phyloP scores from a whole-genome alignment of 2,329 filamentous ascomycete genomes.

The Diaporthe ilicicola region DNA sequence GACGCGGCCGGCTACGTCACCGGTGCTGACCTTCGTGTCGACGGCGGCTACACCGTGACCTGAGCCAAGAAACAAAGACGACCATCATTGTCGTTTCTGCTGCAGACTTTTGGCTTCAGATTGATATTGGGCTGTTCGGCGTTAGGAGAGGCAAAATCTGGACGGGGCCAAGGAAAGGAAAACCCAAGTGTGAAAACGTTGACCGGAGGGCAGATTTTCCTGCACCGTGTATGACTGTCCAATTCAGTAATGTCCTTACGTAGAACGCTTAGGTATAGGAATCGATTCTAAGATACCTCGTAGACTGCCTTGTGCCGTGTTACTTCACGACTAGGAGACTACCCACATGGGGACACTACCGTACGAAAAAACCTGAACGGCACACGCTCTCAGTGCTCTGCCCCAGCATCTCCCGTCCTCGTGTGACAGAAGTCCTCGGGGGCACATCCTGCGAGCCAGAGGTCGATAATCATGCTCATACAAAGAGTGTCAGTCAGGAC shows the following conservation, averaged over 20 bases:
- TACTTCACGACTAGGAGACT: too few species aligned
- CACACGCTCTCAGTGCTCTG: neutral
- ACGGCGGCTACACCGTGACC: constrained; percentile 90
- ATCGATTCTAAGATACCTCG: too few species aligned
- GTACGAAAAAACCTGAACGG: too few species aligned
- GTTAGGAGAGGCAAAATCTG: constrained; percentile 8
- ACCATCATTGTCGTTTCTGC: neutral
- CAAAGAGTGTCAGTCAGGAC: neutral
- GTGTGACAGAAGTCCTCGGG: too few species aligned
- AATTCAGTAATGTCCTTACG: neutral
- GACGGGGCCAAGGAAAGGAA: neutral
- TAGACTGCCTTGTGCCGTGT: neutral
- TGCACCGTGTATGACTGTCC: neutral
- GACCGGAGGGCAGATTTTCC: neutral
- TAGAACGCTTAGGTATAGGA: neutral
- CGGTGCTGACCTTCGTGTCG: constrained; percentile 81
- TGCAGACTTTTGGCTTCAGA: neutral
- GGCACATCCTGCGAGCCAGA: neutral
- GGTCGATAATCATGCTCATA: neutral
- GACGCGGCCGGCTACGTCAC: constrained; percentile 66
- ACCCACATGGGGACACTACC: too few species aligned
- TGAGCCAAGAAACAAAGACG: constrained; percentile 76
- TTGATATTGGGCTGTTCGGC: neutral
- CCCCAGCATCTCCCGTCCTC: neutral
- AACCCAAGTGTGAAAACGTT: neutral